Conservation (phyloP, 805 yeast species). For the Schwanniomyces occidentalis region DNA sequence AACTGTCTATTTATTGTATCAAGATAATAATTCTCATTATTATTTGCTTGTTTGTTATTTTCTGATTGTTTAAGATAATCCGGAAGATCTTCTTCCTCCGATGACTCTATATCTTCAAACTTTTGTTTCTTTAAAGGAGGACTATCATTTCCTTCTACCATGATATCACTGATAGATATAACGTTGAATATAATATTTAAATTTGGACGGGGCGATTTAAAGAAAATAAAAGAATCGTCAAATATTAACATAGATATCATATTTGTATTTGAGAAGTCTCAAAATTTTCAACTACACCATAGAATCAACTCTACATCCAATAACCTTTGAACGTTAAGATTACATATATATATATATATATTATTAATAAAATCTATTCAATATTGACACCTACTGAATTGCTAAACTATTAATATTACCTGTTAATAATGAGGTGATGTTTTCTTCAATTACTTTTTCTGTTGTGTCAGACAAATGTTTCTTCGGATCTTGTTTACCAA, state of each 20-base stretch:
- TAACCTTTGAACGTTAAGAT: no score
- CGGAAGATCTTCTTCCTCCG: slow-evolving; percentile 13
- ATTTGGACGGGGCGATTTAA: no score
- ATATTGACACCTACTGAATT: slow-evolving; percentile 52
- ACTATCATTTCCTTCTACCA: background rate
- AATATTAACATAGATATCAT: no score
- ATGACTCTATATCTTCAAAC: background rate
- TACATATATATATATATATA: slow-evolving; percentile 1
- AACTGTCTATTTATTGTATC: slow-evolving; percentile 44
- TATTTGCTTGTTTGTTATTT: background rate
- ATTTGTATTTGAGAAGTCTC: no score
- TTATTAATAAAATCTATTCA: background rate
- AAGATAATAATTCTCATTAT: slow-evolving; percentile 24
- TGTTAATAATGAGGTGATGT: slow-evolving; percentile 81
- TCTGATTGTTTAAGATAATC: slow-evolving; percentile 7
- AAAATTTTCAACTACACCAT: no score
- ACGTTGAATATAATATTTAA: no score
- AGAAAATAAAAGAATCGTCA: no score
- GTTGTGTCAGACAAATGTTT: slow-evolving; percentile 92
- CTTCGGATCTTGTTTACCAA: slow-evolving; percentile 98
- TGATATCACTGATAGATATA: no score
- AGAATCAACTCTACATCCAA: no score
- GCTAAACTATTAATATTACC: slow-evolving; percentile 90
- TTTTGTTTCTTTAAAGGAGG: slow-evolving; percentile 2
- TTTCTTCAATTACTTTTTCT: slow-evolving; percentile 82